Base-by-base conservation (phyloP, 192 early-diverging fungal species). In the Coemansia sp. region DNA sequence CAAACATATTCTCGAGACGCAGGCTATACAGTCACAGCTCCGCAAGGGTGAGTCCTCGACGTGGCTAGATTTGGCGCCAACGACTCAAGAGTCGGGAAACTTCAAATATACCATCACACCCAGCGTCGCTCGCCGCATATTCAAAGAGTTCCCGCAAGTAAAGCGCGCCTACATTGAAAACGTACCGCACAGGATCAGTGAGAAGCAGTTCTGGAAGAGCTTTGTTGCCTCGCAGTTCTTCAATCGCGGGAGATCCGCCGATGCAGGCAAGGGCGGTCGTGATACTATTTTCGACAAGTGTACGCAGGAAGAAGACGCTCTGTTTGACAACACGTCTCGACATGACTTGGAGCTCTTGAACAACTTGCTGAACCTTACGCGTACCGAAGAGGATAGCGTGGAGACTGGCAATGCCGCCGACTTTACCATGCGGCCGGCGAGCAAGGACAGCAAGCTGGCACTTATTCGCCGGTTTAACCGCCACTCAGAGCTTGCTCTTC, bases 381-480 rank as follows among this genome's bases (percentile, higher is more conserved):
- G 90, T 13, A 93, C 95, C 3, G 77, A 83, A 31, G 94, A 97
- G 72, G 95, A 97, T 68, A 90, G 94, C 69, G 70, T 89, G 3
- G 90, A 93, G 72, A 87, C 88, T 5, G 94, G 93, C 1, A 95
- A 92, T 75, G 83, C 73, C 10, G 92, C 93, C 4, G 94, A 97
- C 79, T 80, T 89, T 46, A 93, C 94, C 0, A 97, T 97, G 95
- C 79, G 79, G 34, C 79, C 94, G 0, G 91, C 93, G 24, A 41
- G 75, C 20, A 73, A 67, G 27, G 85, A 92, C n/a, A 87, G 86
- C 16, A 87, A 93, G 54, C 70, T 80, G 60, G 88, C 94, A 12
- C 83, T 98, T 20, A 92, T 98, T 65, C 77, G 95, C 52, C 77
- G 91, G 29, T 95, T 96, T 73, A 98, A 98, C 71, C 90, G 93